These are phyloP conservation scores for Leucosporidium yakuticum DNA, from an alignment of 768 basidiomycete genomes.

Conservation along the genomic window DNA sequence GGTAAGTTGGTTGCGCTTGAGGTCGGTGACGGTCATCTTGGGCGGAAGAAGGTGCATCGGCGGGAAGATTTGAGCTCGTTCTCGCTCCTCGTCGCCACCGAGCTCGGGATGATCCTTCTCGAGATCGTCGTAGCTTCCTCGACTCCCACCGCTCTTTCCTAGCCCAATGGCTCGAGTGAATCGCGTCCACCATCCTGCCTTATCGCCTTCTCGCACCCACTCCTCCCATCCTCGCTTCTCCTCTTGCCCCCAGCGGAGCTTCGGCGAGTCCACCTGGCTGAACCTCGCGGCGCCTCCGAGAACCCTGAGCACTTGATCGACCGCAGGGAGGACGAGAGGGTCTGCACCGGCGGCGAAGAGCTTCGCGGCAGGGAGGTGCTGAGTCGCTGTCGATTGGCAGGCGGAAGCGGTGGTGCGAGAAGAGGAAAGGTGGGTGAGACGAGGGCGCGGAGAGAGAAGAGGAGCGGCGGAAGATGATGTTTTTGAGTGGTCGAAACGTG, in stretches of 20 bases:
- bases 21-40: conserved; percentile 31
- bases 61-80: conserved; percentile 32
- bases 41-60: conserved; percentile 36
- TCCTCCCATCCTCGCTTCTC: conserved; percentile 24
- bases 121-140: neutral
- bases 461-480: neutral
- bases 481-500: neutral
- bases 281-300: no score
- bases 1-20: conserved; percentile 31
- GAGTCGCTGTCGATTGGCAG: neutral
- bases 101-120: conserved; percentile 2
- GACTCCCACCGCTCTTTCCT: neutral
- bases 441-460: neutral
- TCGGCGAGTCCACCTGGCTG: no score
- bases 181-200: neutral
- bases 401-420: neutral
- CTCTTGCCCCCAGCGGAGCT: neutral
- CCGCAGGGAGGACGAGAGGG: conserved; percentile 57
- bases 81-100: conserved; percentile 11
- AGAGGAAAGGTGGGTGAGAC: neutral
- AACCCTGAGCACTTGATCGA: conserved; percentile 46
- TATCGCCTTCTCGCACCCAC: conserved; percentile 11
- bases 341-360: conserved; percentile 59
- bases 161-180: neutral
- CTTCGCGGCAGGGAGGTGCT: conserved; percentile 50